phyloP scores from a whole-genome alignment of 768 basidiomycete species.

The Tremella fuciformis region DNA sequence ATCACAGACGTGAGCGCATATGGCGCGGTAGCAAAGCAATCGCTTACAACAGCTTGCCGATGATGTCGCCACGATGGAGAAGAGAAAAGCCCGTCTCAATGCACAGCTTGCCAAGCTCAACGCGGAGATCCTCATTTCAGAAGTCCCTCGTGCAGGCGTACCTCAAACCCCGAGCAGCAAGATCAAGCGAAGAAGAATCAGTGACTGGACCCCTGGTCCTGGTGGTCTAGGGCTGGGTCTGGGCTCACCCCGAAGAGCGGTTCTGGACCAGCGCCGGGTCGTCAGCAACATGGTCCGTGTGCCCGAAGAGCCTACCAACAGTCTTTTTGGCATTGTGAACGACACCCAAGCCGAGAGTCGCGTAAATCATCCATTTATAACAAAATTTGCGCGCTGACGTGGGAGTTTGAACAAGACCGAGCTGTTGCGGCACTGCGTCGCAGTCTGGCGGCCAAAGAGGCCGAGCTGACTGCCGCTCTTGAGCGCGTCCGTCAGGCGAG shows the following conservation, averaged over 20 bases:
- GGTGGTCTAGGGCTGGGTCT: slow-evolving; percentile 27
- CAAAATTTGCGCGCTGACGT: neutral
- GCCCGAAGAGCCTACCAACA: slow-evolving; percentile 28
- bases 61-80: slow-evolving; percentile 46
- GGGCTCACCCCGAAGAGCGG: slow-evolving; percentile 22
- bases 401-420: slow-evolving; percentile 30
- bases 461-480: slow-evolving; percentile 23
- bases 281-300: slow-evolving; percentile 42
- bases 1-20: slow-evolving; percentile 8
- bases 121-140: slow-evolving; percentile 45
- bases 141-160: slow-evolving; percentile 27
- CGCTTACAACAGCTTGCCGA: slow-evolving; percentile 33
- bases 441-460: slow-evolving; percentile 28
- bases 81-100: slow-evolving; percentile 35
- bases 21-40: too few species aligned
- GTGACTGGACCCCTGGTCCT: slow-evolving; percentile 37
- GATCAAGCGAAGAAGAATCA: slow-evolving; percentile 47
- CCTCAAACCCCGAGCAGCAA: slow-evolving; percentile 21
- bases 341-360: slow-evolving; percentile 5
- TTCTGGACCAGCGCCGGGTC: slow-evolving; percentile 33
- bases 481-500: slow-evolving; percentile 9
- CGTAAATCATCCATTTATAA: neutral
- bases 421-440: slow-evolving; percentile 29
- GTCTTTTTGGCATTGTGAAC: slow-evolving; percentile 21
- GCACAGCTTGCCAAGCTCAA: slow-evolving; percentile 47